Percentiles rank a stretch among this genome's conserved stretches.
These are phyloP conservation scores for Boehmeria nivea DNA, from an alignment of 306 rosid species.

Conservation along the genomic window DNA sequence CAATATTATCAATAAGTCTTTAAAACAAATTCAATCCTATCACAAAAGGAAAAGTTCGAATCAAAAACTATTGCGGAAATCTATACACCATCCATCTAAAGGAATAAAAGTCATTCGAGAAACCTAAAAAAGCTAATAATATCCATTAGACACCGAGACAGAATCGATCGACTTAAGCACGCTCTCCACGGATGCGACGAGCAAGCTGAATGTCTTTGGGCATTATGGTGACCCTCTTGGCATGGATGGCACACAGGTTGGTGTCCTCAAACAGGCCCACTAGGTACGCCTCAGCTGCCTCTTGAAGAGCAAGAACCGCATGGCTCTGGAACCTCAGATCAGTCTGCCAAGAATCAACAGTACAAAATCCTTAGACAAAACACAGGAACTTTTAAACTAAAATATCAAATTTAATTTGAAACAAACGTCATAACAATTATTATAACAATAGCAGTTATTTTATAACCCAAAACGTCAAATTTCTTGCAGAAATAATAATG, in stretches of 20 bases:
- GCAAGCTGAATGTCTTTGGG: slow-evolving; percentile 76
- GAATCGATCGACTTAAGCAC: slow-evolving; percentile 33
- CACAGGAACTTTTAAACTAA: too few species aligned
- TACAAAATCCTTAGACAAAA: neutral
- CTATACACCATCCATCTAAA: neutral
- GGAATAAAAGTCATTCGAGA: too few species aligned
- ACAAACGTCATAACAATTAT: too few species aligned
- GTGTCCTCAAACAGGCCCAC: slow-evolving; percentile 78
- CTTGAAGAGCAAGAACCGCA: slow-evolving; percentile 73
- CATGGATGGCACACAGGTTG: slow-evolving; percentile 67
- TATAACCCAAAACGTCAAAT: too few species aligned
- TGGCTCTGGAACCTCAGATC: slow-evolving; percentile 79
- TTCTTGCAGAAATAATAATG: too few species aligned
- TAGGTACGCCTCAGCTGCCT: slow-evolving; percentile 63
- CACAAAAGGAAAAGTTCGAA: neutral
- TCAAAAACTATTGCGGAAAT: neutral
- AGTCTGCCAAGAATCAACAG: slow-evolving; percentile 29
- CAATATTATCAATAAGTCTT: neutral
- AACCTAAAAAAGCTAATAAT: neutral
- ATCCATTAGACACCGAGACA: neutral
- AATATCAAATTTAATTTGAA: too few species aligned
- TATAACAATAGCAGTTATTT: too few species aligned
- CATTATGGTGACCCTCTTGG: slow-evolving; percentile 80
- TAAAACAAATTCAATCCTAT: neutral
- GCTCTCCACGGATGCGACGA: slow-evolving; percentile 62